These are phyloP conservation scores for Penicillium concentricum DNA, from an alignment of 2,329 filamentous ascomycete genomes.

Conservation along the genomic window DNA sequence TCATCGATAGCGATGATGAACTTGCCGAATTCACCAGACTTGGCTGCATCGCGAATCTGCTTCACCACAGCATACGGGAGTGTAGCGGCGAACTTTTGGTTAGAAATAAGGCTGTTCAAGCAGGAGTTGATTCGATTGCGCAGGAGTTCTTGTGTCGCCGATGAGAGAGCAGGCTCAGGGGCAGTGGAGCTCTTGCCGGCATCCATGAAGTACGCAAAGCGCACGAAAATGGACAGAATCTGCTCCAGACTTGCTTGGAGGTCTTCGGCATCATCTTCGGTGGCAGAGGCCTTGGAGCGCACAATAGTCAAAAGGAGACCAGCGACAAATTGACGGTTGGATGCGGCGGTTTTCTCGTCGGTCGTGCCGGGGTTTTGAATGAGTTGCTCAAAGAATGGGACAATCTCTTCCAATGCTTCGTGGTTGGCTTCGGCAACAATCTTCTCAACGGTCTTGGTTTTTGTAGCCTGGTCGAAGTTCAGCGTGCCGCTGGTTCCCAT, in stretches of 20 bases:
- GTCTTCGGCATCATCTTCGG: slow-evolving; percentile 32
- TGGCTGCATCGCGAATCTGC: slow-evolving; percentile 40
- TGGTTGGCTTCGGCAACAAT: slow-evolving; percentile 62
- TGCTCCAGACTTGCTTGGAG: slow-evolving; percentile 46
- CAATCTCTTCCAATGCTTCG: slow-evolving; percentile 52
- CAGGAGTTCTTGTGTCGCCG: slow-evolving; percentile 52
- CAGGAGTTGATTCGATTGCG: slow-evolving; percentile 57
- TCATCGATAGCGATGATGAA: slow-evolving; percentile 52
- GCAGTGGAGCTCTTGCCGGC: slow-evolving; percentile 31
- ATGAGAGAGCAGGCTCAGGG: slow-evolving; percentile 47
- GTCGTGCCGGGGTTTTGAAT: slow-evolving; percentile 47
- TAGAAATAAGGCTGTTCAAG: slow-evolving; percentile 52
- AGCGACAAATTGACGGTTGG: slow-evolving; percentile 50
- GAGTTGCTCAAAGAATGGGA: slow-evolving; percentile 51
- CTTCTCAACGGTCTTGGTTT: slow-evolving; percentile 78
- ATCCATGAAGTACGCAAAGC: slow-evolving; percentile 52
- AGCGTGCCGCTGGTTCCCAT: slow-evolving; percentile 68
- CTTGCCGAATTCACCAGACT: slow-evolving; percentile 38
- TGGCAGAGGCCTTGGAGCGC: slow-evolving; percentile 38
- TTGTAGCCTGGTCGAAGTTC: slow-evolving; percentile 83
- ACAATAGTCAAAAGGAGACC: slow-evolving; percentile 55
- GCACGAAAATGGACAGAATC: slow-evolving; percentile 47
- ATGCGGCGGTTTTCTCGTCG: slow-evolving; percentile 48
- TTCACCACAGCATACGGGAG: slow-evolving; percentile 43
- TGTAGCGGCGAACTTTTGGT: slow-evolving; percentile 35